Base-by-base conservation (phyloP, 129 eudicot genomes). In the Flaveria sonorensis region DNA sequence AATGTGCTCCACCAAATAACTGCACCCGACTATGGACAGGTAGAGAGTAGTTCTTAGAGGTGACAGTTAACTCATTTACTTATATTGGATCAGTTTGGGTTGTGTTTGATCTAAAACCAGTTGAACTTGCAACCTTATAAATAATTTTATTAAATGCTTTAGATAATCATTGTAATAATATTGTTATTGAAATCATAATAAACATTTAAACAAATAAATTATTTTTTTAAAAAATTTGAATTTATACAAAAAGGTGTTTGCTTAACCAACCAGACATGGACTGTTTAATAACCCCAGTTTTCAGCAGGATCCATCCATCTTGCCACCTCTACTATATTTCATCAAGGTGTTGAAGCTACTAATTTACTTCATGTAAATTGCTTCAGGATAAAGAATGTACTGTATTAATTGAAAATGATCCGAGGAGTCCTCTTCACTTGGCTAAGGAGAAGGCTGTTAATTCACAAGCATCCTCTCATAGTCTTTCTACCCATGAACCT, bases 1-100 rank as follows among this genome's bases (percentile, higher is more conserved):
- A 75, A 73, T 76, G 62, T 72, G 72, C 77, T 81, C 61, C 79
- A 83, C 36, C 69, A 71, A 56, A 71, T 83, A 10, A 77, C 85
- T 1, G 57, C 85, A 43, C 77, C 88, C n/a, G 81, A 60, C 7
- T 74, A 76, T 68, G 88, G 84, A 18, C 87, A 57, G 52, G 32
- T 80, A 70, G 88, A 74, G 18, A 28, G 21, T 61, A 47, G 70
- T 4, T 73, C 73, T 15, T 28, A 71, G 26, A 71, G 61, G 45
- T 71, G 47, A 9, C 8, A 59, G 16, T 7, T 48, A 10, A 48
- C 62, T 15, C 24, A 26, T 48, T 48, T 28, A 16, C 45, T 8
- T 51, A 71, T 47, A 71, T 48, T 28, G 60, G 46, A 4, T 48
- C 11, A 7, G 63, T 51, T 51, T 45, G 40, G 73, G 40, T 36